phyloP scores from a whole-genome alignment of 1,139 yeast genomes.

The Kodamaea suecica region DNA sequence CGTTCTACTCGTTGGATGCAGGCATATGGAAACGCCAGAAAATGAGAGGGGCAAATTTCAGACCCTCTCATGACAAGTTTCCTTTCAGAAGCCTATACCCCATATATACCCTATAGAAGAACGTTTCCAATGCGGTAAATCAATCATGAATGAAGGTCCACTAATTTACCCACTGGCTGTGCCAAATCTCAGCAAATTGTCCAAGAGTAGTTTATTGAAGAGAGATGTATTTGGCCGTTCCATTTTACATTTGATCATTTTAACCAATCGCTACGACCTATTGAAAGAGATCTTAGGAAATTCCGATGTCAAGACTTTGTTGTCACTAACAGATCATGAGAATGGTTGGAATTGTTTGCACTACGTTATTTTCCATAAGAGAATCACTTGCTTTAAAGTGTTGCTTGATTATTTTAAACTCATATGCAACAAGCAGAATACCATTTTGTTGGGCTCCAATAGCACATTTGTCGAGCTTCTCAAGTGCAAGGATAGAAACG shows the following conservation, averaged over 20 bases:
- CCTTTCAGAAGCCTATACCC: not conserved
- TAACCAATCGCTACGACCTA: conserved; percentile 48
- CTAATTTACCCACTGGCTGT: conserved; percentile 3
- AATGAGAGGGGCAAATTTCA: no score
- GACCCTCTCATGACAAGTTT: no score
- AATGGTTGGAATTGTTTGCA: conserved; percentile 86
- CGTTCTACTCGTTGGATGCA: not conserved
- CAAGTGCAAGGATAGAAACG: conserved; percentile 63
- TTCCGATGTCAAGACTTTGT: conserved; percentile 34
- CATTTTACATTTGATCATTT: conserved; percentile 55
- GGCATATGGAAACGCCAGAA: no score
- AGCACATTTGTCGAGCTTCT: conserved; percentile 36
- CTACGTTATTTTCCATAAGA: conserved; percentile 58
- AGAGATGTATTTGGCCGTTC: conserved; percentile 78
- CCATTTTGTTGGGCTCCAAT: conserved; percentile 19
- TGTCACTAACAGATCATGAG: conserved; percentile 59
- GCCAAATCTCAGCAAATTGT: conserved; percentile 26
- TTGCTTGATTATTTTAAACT: conserved; percentile 37
- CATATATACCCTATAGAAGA: not conserved
- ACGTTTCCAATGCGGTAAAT: conserved; percentile 7
- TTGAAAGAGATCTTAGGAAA: conserved; percentile 48
- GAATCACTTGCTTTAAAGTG: conserved; percentile 53
- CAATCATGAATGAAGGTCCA: conserved; percentile 9
- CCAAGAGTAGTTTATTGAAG: conserved; percentile 41
- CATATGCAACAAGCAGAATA: conserved; percentile 12